These are phyloP conservation scores for Trichoderma afroharzianum DNA, from an alignment of 2,329 filamentous ascomycete genomes.

Conservation along the genomic window DNA sequence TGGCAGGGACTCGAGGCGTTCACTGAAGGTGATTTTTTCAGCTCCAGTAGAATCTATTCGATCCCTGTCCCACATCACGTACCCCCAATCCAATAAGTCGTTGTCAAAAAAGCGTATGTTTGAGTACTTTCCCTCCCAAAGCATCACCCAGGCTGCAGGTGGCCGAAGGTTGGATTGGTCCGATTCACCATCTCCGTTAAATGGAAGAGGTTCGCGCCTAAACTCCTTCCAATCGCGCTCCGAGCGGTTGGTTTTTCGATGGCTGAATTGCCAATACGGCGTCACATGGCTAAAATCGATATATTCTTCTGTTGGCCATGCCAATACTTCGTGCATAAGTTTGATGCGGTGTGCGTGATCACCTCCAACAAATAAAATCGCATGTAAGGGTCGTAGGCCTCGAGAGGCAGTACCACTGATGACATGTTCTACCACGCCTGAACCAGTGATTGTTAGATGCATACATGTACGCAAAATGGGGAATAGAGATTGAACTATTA, in stretches of 20 bases:
- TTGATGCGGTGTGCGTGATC: neutral
- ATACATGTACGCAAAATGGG: neutral
- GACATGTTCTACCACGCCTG: neutral
- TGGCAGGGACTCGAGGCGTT: neutral
- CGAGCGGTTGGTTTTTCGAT: neutral
- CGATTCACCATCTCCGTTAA: neutral
- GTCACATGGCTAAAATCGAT: neutral
- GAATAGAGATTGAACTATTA: neutral
- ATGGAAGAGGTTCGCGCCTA: neutral
- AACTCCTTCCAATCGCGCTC: neutral
- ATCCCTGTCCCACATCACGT: slow-evolving; percentile 20
- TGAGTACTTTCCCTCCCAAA: neutral
- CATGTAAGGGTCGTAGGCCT: neutral
- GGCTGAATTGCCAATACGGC: neutral
- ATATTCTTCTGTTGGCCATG: neutral
- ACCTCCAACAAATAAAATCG: neutral
- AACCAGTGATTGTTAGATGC: neutral
- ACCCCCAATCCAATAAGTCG: slow-evolving; percentile 11
- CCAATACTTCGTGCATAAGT: neutral
- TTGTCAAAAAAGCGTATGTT: neutral
- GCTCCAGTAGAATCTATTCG: neutral
- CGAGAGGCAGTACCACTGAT: neutral
- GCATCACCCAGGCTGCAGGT: neutral
- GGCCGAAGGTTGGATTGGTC: neutral
- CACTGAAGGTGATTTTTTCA: neutral